These are phyloP conservation scores for Pestalotiopsis sp. DNA, from an alignment of 2,329 filamentous ascomycete genomes.

Conservation along the genomic window DNA sequence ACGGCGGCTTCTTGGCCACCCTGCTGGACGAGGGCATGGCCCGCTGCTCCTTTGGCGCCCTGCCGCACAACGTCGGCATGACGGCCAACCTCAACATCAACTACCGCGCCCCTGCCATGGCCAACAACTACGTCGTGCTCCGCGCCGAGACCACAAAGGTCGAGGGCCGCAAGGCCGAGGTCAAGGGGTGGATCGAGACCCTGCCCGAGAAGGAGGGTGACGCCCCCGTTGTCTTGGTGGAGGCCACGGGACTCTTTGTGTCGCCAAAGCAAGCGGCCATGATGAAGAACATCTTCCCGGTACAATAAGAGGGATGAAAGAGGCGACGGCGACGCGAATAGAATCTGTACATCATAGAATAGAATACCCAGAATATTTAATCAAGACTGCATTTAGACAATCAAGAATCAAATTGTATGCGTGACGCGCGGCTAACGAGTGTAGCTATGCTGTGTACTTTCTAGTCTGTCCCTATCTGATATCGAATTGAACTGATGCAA, in stretches of 20 bases:
- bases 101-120: slow-evolving; percentile 80
- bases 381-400: not conserved
- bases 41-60: slow-evolving; percentile 81
- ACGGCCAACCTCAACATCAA: slow-evolving; percentile 84
- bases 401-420: too few relatives aligned
- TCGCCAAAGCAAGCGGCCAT: slow-evolving; percentile 78
- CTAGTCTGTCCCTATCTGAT: too few relatives aligned
- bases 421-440: too few relatives aligned
- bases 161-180: slow-evolving; percentile 93
- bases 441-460: too few relatives aligned
- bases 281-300: slow-evolving; percentile 38
- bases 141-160: slow-evolving; percentile 79
- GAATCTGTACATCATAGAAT: not conserved
- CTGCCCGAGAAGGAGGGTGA: slow-evolving; percentile 61
- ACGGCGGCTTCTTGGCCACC: slow-evolving; percentile 90
- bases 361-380: not conserved
- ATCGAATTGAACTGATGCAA: too few relatives aligned
- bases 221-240: slow-evolving; percentile 69
- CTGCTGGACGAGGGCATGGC: slow-evolving; percentile 89
- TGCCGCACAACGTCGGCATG: slow-evolving; percentile 83
- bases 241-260: slow-evolving; percentile 85
- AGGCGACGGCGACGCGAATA: not conserved
- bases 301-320: not conserved
- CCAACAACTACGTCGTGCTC: slow-evolving; percentile 76
- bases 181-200: slow-evolving; percentile 83